A percentile compares a stretch with the other conserved stretches of the same genome.
Evolutionary conservation across 371 early-diverging fungal genomes (phyloP).

Genomic region (Mortierella sp.): DNA sequence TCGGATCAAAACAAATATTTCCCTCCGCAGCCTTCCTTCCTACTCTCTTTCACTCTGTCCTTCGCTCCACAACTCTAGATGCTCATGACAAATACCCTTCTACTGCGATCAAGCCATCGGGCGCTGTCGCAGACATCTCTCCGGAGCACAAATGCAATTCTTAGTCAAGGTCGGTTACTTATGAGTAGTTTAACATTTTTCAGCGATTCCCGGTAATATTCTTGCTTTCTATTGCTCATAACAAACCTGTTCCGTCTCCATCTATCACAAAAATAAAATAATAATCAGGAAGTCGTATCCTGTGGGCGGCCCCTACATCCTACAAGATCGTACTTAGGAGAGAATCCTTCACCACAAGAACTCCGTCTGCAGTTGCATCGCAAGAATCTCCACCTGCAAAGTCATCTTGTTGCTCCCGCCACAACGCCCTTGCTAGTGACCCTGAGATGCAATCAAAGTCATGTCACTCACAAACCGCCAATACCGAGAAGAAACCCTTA

Average conservation of each 20-base stretch:
- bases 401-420: no score
- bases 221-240: no score
- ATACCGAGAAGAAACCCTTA: not conserved
- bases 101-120: not conserved
- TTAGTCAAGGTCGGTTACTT: not conserved
- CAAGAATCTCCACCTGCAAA: no score
- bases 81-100: not conserved
- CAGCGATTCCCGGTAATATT: no score
- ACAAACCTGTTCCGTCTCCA: no score
- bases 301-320: not conserved
- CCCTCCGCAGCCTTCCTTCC: not conserved
- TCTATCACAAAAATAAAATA: no score
- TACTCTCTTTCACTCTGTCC: not conserved
- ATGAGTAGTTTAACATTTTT: no score
- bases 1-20: not conserved
- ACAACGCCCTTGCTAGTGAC: no score
- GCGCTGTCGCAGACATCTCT: not conserved
- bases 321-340: not conserved
- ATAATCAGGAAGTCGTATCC: not conserved
- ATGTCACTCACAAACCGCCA: conserved; percentile 9
- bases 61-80: no score
- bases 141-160: not conserved
- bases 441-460: not conserved
- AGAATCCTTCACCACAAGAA: not conserved
- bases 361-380: no score